Evolutionary conservation across 495 filamentous ascomycete genomes (phyloP).

Genomic region (Lineolata rhizophorae): DNA sequence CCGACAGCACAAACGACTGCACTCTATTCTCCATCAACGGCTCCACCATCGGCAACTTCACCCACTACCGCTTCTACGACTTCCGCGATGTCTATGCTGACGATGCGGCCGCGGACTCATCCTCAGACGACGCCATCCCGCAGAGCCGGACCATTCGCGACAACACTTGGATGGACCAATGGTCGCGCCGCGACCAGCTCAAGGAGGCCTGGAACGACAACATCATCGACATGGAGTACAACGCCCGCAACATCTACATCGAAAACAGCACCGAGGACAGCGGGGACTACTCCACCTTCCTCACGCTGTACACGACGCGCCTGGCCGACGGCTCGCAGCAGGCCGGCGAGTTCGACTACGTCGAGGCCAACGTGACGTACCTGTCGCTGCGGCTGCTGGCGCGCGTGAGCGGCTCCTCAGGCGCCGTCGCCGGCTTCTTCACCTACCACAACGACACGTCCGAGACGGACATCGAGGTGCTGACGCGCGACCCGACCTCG

Average conservation of each 20-base stretch:
- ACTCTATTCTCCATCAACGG: neutral
- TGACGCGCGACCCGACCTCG: slow-evolving; percentile 8
- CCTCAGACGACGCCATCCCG: slow-evolving; percentile 14
- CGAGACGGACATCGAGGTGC: slow-evolving; percentile 14
- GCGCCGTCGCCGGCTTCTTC: slow-evolving; percentile 16
- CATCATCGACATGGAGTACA: slow-evolving; percentile 36
- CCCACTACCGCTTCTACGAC: slow-evolving; percentile 44
- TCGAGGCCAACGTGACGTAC: slow-evolving; percentile 28
- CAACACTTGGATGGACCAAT: slow-evolving; percentile 24
- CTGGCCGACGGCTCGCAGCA: slow-evolving; percentile 30
- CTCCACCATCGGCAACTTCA: slow-evolving; percentile 26
- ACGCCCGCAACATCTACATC: slow-evolving; percentile 44
- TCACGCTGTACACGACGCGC: slow-evolving; percentile 39
- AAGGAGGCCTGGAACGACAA: slow-evolving; percentile 21
- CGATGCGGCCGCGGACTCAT: too few species aligned
- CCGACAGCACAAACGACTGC: too few species aligned
- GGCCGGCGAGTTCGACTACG: slow-evolving; percentile 41
- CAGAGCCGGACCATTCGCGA: slow-evolving; percentile 20
- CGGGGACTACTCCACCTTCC: slow-evolving; percentile 25
- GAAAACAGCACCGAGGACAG: slow-evolving; percentile 8
- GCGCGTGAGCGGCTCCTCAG: slow-evolving; percentile 16
- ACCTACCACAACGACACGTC: slow-evolving; percentile 18
- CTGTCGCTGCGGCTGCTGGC: slow-evolving; percentile 40
- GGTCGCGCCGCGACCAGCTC: slow-evolving; percentile 38
- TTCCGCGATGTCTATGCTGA: slow-evolving; percentile 37